These are phyloP conservation scores for Thielaviopsis ethacetica DNA, from an alignment of 2,329 filamentous ascomycete genomes.

Conservation along the genomic window DNA sequence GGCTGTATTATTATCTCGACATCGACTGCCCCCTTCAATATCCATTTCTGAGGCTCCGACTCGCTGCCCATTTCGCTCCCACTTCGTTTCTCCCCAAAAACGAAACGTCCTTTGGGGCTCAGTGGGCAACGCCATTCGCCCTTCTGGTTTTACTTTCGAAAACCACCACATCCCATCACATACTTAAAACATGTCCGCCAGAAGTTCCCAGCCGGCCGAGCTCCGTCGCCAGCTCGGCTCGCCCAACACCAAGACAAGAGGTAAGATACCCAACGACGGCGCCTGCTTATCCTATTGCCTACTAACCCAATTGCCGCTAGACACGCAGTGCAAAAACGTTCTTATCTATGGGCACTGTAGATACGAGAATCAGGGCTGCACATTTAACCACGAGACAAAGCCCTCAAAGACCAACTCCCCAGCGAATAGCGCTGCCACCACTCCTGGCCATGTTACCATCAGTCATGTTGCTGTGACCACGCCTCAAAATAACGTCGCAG, in stretches of 20 bases:
- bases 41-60: background rate
- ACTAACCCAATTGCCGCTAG: constrained; percentile 19
- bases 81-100: background rate
- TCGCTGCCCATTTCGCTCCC: background rate
- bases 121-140: background rate
- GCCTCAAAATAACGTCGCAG: background rate
- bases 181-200: constrained; percentile 6
- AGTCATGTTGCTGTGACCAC: constrained; percentile 10
- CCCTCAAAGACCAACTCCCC: constrained; percentile 16
- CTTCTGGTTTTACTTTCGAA: background rate
- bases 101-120: background rate
- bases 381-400: constrained; percentile 72
- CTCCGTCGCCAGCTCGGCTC: constrained; percentile 37
- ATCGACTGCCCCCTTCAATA: background rate
- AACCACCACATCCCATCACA: background rate
- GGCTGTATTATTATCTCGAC: background rate
- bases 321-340: constrained; percentile 82
- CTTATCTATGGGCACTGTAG: constrained; percentile 87
- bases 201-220: constrained; percentile 22
- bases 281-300: background rate
- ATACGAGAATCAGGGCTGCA: constrained; percentile 80
- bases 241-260: constrained; percentile 39
- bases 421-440: constrained; percentile 1
- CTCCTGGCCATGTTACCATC: constrained; percentile 10
- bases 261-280: constrained; percentile 20